Evolutionary conservation across 192 early-diverging fungal genomes (phyloP).

Genomic region (Kappamyces sp.): DNA sequence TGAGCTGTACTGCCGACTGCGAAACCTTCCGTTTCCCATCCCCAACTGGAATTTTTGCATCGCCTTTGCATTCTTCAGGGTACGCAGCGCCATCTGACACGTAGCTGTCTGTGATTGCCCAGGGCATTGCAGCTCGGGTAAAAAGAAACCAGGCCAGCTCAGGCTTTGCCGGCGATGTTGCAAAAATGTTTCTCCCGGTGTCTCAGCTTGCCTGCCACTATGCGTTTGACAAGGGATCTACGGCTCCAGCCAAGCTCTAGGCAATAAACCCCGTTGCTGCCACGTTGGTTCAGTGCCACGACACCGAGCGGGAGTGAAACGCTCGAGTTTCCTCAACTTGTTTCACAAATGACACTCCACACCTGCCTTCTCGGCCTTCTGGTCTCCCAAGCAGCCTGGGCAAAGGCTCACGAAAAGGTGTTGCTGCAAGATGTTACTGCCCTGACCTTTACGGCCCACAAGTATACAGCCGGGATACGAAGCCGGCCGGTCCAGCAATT

Average conservation of each 20-base stretch:
- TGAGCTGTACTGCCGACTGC: slow-evolving; percentile 58
- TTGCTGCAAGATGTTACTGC: slow-evolving; percentile 28
- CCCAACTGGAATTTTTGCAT: slow-evolving; percentile 73
- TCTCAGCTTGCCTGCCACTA: slow-evolving; percentile 52
- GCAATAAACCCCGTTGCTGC: background rate
- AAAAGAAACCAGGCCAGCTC: slow-evolving; percentile 84
- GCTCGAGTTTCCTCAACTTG: no score
- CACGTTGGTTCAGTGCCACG: no score
- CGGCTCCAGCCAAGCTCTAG: slow-evolving; percentile 15
- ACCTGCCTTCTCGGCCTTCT: no score
- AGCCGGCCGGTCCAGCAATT: slow-evolving; percentile 35
- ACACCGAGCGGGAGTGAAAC: no score
- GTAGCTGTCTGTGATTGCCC: slow-evolving; percentile 68
- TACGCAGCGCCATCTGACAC: slow-evolving; percentile 27
- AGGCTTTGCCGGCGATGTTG: slow-evolving; percentile 24
- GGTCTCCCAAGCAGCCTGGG: no score
- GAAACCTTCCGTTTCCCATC: slow-evolving; percentile 66
- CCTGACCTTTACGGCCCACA: slow-evolving; percentile 29
- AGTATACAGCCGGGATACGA: slow-evolving; percentile 33
- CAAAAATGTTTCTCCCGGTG: slow-evolving; percentile 23
- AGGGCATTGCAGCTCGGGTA: slow-evolving; percentile 87
- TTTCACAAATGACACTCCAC: no score
- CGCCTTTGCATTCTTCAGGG: slow-evolving; percentile 84
- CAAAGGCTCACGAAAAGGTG: slow-evolving; percentile 12
- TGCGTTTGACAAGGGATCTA: slow-evolving; percentile 46